Base-by-base conservation (phyloP, 805 yeast genomes). In the Starmerella geochares region DNA sequence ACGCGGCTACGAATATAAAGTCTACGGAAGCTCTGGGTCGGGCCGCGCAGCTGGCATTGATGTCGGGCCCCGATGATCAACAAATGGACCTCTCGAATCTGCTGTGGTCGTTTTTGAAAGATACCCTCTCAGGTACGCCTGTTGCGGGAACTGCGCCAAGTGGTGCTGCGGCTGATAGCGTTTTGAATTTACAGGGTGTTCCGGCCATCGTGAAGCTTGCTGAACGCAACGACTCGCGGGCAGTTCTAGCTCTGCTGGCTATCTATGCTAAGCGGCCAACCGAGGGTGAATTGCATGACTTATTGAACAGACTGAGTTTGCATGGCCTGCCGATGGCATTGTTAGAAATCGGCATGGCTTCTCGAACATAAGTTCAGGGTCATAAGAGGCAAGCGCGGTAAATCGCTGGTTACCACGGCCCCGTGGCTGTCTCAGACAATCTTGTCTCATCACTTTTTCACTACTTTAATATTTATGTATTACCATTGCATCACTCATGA, bases 231-330 rank as follows among this genome's bases (percentile, higher is more conserved):
- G 52, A 48, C 38, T 24, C 50, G 14, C 39, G 49, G 1, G 46
- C 47, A 3, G 46, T 45, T 4, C 41, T 51, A 16, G 36, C 42
- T 16, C 45, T 51, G 16, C 49, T 51, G 14, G 47, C 54, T 6
- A 25, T 48, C 17, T 33, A 38, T n/a, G 36, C 36, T 0, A 20
- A 28, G 23, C 36, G 37, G n/a, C 44, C 44, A 23, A 5, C 42
- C 7, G 44, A 40, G 29, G 1, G 21, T 19, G 44, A 25, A n/a
- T 6, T 27, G 44, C 44, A 27, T 17, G 23, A 25, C n/a, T 10
- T 27, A 4, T 10, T 40, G 17, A 27, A 40, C 23, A 3, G 16
- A 4, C 7, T 40, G 23, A 10, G 16, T 17, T 13, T 40, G 32
- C 32, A 27, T 4, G 44, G 43, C 21, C 23, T 46, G 23, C 24